Percentiles rank a stretch among this genome's conserved stretches.
Conservation (phyloP, 768 basidiomycete species). For the Phaffia australis region DNA sequence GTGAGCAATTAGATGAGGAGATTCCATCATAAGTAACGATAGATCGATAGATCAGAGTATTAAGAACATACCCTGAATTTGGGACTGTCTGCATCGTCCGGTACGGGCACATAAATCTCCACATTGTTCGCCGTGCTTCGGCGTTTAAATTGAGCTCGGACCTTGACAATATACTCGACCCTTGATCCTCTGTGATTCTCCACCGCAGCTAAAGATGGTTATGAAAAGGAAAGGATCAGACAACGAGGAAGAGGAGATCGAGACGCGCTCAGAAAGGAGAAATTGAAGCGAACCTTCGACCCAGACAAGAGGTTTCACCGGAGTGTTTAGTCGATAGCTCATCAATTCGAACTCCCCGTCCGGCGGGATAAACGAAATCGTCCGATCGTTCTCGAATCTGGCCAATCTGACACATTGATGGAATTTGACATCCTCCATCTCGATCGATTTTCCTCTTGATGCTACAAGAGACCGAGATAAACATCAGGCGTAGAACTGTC, state of each 20-base stretch:
- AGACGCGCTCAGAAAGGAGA: no score
- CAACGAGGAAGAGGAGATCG: neutral
- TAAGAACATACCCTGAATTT: slow-evolving; percentile 65
- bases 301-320: slow-evolving; percentile 94
- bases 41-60: neutral
- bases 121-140: slow-evolving; percentile 96
- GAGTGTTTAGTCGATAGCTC: slow-evolving; percentile 91
- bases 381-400: slow-evolving; percentile 95
- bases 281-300: slow-evolving; percentile 50
- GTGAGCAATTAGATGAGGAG: slow-evolving; percentile 11
- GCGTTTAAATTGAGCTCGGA: slow-evolving; percentile 92
- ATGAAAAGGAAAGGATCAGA: neutral
- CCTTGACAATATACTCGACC: slow-evolving; percentile 56
- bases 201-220: slow-evolving; percentile 51
- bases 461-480: slow-evolving; percentile 42
- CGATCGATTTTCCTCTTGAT: slow-evolving; percentile 90
- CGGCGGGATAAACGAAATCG: slow-evolving; percentile 97
- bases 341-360: slow-evolving; percentile 98
- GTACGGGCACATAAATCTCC: slow-evolving; percentile 97
- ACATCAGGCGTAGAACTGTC: neutral
- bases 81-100: slow-evolving; percentile 94
- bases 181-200: slow-evolving; percentile 88
- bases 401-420: slow-evolving; percentile 97
- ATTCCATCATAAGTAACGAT: slow-evolving; percentile 7
- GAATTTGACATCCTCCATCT: slow-evolving; percentile 99